These are phyloP conservation scores for Lasiodiplodia hormozganensis DNA, from an alignment of 2,329 filamentous ascomycete genomes.

Conservation along the genomic window DNA sequence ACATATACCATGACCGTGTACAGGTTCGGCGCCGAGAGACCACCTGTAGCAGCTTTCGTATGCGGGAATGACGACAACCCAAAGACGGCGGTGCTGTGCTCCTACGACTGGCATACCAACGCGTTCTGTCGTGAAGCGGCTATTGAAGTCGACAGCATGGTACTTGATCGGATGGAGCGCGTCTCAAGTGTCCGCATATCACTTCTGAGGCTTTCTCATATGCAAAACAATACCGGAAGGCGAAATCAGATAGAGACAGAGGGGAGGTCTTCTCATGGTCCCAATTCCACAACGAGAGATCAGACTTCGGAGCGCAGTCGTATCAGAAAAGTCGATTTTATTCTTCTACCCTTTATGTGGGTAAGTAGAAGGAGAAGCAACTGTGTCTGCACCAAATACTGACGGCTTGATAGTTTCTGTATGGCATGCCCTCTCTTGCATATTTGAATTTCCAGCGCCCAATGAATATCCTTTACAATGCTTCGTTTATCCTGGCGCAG, in stretches of 20 bases:
- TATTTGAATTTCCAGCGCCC: not conserved
- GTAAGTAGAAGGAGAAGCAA: not conserved
- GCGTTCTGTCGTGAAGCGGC: constrained; percentile 49
- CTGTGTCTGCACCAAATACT: not conserved
- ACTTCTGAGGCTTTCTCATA: not conserved
- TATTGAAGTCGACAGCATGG: constrained; percentile 41
- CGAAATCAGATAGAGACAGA: not conserved
- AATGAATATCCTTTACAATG: not conserved
- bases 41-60: constrained; percentile 47
- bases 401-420: not conserved
- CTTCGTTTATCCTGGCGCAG: not conserved
- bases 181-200: not conserved
- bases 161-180: not conserved
- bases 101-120: constrained; percentile 47
- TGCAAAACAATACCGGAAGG: not conserved
- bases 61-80: constrained; percentile 49
- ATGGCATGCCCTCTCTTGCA: not conserved
- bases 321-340: not conserved
- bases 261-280: not conserved
- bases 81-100: constrained; percentile 50
- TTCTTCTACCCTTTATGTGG: not conserved
- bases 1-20: constrained; percentile 49
- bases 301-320: not conserved
- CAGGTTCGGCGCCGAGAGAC: constrained; percentile 42
- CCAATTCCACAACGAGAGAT: not conserved